Evolutionary conservation across 306 rosid genomes (phyloP), one percentile per base, ranked within the genome.

Genomic region (Glycine latifolia): DNA sequence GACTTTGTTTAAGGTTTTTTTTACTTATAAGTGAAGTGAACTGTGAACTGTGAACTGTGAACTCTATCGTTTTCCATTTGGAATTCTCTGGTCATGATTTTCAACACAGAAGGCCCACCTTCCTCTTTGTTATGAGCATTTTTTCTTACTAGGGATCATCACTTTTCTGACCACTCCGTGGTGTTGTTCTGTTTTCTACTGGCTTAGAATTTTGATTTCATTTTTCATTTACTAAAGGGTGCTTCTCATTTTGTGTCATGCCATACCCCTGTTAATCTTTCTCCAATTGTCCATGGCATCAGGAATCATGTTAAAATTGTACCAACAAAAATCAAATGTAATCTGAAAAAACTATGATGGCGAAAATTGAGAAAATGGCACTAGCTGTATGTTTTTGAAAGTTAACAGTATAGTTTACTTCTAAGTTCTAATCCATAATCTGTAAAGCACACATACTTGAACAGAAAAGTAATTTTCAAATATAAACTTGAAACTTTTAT

Each of bases 91-190:
- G 46, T 54, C 79, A 56, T 55, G 12, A 10, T 47, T 68, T 65
- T 66, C 41, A 81, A 59, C 84, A 68, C 7, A 0, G 4, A 59
- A 59, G 43, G 66, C 78, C 81, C 81, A 69, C 61, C 52, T 26
- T 20, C 3, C 37, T 48, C 61, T 8, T 54, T 77, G 13, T 26
- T 33, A 11, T 39, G 31, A 54, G 12, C 68, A 33, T 43, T 53
- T 82, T 26, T 59, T 33, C 44, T 60, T 3, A 4, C 16, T 46
- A 53, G 31, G 48, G 8, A 6, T 69, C 12, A 6, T 31, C 43
- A 6, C 67, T 62, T 13, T 37, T 47, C 35, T 41, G n/a, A 35
- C 55, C 26, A 46, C 53, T 8, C n/a, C 2, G 3, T 41, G 4
- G 50, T 48, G 48, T 10, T 71, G 13, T 50, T 65, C 13, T 1